These are phyloP conservation scores for Salix arbutifolia DNA, from an alignment of 345 rosid species.

Conservation along the genomic window DNA sequence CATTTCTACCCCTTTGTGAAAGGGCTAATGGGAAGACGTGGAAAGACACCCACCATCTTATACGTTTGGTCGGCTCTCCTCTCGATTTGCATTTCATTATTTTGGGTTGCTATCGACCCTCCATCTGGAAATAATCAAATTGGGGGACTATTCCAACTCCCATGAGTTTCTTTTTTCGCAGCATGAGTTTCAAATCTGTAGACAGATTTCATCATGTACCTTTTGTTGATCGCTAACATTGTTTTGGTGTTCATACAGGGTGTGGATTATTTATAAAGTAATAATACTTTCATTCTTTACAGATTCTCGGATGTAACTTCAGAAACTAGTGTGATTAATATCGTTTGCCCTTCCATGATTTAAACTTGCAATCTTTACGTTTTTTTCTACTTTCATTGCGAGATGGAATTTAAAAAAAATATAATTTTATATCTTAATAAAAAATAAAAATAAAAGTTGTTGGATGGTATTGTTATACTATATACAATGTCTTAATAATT, in stretches of 20 bases:
- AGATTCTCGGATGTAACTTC: background rate
- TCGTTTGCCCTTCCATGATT: background rate
- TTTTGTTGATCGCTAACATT: background rate
- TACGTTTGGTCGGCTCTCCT: slow-evolving; percentile 81
- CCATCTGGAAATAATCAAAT: slow-evolving; percentile 48
- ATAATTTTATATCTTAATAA: no score
- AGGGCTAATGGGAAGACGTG: slow-evolving; percentile 78
- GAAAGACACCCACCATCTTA: slow-evolving; percentile 62
- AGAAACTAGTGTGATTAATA: background rate
- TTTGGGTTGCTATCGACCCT: slow-evolving; percentile 64
- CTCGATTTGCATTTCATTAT: slow-evolving; percentile 61
- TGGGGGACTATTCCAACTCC: slow-evolving; percentile 57
- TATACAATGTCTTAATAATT: background rate
- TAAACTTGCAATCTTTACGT: background rate
- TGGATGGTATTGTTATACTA: background rate
- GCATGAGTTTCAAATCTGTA: background rate
- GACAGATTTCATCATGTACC: background rate
- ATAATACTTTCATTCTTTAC: background rate
- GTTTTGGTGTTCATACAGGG: background rate
- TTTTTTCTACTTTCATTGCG: background rate
- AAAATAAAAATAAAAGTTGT: no score
- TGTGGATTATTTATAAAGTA: background rate
- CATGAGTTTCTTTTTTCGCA: slow-evolving; percentile 18
- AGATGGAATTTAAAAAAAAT: no score
- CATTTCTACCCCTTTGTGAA: slow-evolving; percentile 80